Conservation (phyloP, 2,329 filamentous ascomycete species). For the Hypoxylon sp. region DNA sequence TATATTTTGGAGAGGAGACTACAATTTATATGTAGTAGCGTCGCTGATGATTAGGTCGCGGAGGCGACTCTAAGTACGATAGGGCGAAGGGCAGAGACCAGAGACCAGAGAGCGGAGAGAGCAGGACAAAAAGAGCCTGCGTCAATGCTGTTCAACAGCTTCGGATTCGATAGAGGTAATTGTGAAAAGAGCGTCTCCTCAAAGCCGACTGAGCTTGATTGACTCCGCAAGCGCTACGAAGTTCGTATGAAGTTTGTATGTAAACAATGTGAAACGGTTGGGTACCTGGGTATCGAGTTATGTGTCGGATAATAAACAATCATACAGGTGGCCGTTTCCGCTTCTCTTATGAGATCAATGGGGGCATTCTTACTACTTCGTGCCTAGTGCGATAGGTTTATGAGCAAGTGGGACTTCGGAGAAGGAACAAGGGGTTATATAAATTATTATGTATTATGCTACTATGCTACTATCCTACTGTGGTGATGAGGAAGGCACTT, state of each 20-base stretch:
- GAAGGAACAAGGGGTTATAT: constrained; percentile 38
- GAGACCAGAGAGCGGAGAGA: constrained; percentile 28
- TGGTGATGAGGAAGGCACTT: constrained; percentile 14
- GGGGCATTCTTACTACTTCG: constrained; percentile 34
- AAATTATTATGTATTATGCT: constrained; percentile 26
- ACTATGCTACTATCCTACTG: too few species aligned
- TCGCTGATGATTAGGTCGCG: constrained; percentile 17
- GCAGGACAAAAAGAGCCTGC: constrained; percentile 34
- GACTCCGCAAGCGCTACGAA: constrained; percentile 28
- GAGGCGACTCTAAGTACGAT: constrained; percentile 14
- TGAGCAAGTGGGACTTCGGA: constrained; percentile 37
- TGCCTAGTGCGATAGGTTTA: constrained; percentile 25
- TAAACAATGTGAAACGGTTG: constrained; percentile 35
- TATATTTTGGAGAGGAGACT: constrained; percentile 3
- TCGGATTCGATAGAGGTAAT: constrained; percentile 36
- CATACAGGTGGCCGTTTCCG: constrained; percentile 35
- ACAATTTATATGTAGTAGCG: constrained; percentile 17
- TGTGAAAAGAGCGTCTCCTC: constrained; percentile 26
- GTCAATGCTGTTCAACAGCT: constrained; percentile 48
- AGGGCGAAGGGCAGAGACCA: constrained; percentile 29
- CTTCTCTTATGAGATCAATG: constrained; percentile 33
- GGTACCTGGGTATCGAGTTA: constrained; percentile 31
- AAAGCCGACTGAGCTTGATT: constrained; percentile 15
- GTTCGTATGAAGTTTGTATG: constrained; percentile 20
- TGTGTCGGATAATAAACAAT: constrained; percentile 40